Evolutionary conservation across 345 rosid genomes (phyloP).

Genomic region (Citrus trifoliata): DNA sequence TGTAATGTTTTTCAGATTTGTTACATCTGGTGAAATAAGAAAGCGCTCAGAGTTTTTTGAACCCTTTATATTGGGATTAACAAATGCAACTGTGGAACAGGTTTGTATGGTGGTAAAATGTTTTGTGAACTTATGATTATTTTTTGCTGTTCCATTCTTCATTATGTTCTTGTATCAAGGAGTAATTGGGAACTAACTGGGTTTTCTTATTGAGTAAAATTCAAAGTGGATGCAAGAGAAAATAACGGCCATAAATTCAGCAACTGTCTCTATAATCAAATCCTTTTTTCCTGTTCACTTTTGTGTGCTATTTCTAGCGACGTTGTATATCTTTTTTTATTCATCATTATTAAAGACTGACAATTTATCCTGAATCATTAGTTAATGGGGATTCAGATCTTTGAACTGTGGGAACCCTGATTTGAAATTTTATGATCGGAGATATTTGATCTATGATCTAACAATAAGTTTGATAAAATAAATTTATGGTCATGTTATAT

Average conservation of each 20-base stretch:
- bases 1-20: conserved; percentile 99
- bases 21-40: conserved; percentile 90
- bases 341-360: background rate
- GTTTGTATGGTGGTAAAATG: conserved; percentile 33
- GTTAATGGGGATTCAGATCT: background rate
- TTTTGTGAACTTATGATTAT: background rate
- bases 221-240: background rate
- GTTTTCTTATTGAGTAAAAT: background rate
- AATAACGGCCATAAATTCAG: background rate
- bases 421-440: background rate
- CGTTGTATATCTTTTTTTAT: background rate
- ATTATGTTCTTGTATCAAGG: background rate
- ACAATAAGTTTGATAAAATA: background rate
- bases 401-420: background rate
- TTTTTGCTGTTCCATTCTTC: conserved; percentile 2
- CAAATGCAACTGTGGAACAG: conserved; percentile 91
- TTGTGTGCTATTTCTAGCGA: background rate
- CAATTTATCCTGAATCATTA: background rate
- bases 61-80: conserved; percentile 83
- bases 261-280: background rate
- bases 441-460: background rate
- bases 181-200: background rate
- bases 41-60: conserved; percentile 85
- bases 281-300: background rate
- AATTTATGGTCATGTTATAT: background rate